Percentiles rank a stretch among this genome's conserved stretches.
phyloP scores from a whole-genome alignment of 371 early-diverging fungal genomes.

The Mortierella sp. region DNA sequence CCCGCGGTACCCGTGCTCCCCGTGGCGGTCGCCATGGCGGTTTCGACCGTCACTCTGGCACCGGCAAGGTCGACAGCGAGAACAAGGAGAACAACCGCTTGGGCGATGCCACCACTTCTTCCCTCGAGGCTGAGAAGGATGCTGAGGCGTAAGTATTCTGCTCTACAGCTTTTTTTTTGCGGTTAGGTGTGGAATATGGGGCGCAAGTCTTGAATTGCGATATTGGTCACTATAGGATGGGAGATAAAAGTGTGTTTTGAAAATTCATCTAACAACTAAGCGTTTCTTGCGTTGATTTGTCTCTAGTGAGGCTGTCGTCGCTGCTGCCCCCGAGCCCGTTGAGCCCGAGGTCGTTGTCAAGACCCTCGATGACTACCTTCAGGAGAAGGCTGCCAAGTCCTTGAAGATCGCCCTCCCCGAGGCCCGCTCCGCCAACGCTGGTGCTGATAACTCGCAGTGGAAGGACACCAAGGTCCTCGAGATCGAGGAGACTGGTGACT shows the following conservation, averaged over 20 bases:
- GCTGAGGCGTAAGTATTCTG: constrained; percentile 46
- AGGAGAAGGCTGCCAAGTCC: constrained; percentile 73
- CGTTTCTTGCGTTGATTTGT: background rate
- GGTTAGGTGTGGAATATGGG: background rate
- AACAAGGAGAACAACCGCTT: constrained; percentile 90
- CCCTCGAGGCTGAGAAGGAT: constrained; percentile 58
- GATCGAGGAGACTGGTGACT: constrained; percentile 73
- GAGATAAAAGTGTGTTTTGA: too few species aligned
- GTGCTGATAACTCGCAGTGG: constrained; percentile 81
- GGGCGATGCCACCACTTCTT: constrained; percentile 71
- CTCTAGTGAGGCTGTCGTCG: constrained; percentile 41
- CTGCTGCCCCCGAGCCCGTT: constrained; percentile 60
- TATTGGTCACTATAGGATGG: background rate
- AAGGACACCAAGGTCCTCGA: constrained; percentile 78
- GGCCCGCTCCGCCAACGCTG: constrained; percentile 86
- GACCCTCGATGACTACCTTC: constrained; percentile 84
- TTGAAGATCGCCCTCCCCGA: constrained; percentile 64
- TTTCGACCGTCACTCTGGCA: constrained; percentile 86
- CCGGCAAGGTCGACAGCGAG: constrained; percentile 77
- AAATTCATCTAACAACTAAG: too few species aligned
- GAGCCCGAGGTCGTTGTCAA: constrained; percentile 78
- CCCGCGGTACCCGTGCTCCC: constrained; percentile 56
- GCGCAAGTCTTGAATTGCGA: too few species aligned
- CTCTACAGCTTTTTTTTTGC: background rate
- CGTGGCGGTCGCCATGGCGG: constrained; percentile 64